Percentiles rank a stretch among this genome's conserved stretches.
Conservation (phyloP, 2,329 filamentous ascomycete species). For the Neonectria neomacrospora region DNA sequence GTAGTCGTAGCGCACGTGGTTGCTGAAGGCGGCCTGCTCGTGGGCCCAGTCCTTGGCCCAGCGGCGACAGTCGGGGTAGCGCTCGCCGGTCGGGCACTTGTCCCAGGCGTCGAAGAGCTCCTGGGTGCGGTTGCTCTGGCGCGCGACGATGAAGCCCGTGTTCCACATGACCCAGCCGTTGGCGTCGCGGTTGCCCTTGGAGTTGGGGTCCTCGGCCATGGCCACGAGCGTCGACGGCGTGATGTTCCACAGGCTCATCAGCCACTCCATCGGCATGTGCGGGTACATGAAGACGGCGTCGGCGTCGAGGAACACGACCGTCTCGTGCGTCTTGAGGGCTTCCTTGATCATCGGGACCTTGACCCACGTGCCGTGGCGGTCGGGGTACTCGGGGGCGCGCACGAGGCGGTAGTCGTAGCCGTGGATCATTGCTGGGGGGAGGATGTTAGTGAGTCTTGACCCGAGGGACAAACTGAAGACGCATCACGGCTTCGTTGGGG, state of each 20-base stretch:
- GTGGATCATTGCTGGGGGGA: slow-evolving; percentile 52
- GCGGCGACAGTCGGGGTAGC: slow-evolving; percentile 32
- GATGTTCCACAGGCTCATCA: slow-evolving; percentile 60
- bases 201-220: slow-evolving; percentile 58
- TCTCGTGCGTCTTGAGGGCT: slow-evolving; percentile 52
- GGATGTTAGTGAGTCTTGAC: no score
- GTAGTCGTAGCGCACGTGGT: slow-evolving; percentile 43
- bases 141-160: slow-evolving; percentile 39
- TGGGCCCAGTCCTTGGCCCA: slow-evolving; percentile 44
- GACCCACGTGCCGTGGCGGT: slow-evolving; percentile 59
- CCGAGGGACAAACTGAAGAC: no score
- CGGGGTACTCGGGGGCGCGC: slow-evolving; percentile 53
- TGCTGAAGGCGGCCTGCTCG: slow-evolving; percentile 44
- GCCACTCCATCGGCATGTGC: slow-evolving; percentile 59
- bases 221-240: slow-evolving; percentile 54
- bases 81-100: slow-evolving; percentile 28
- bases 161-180: slow-evolving; percentile 39
- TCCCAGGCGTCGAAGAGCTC: slow-evolving; percentile 33
- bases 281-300: slow-evolving; percentile 56
- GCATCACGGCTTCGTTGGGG: no score
- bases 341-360: slow-evolving; percentile 54
- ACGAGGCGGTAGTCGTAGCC: slow-evolving; percentile 62
- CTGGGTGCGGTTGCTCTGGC: slow-evolving; percentile 38
- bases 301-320: slow-evolving; percentile 58
- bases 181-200: slow-evolving; percentile 50